Evolutionary conservation across 176 grass and related monocot genomes (phyloP).

Genomic region (Zoysia pacifica): DNA sequence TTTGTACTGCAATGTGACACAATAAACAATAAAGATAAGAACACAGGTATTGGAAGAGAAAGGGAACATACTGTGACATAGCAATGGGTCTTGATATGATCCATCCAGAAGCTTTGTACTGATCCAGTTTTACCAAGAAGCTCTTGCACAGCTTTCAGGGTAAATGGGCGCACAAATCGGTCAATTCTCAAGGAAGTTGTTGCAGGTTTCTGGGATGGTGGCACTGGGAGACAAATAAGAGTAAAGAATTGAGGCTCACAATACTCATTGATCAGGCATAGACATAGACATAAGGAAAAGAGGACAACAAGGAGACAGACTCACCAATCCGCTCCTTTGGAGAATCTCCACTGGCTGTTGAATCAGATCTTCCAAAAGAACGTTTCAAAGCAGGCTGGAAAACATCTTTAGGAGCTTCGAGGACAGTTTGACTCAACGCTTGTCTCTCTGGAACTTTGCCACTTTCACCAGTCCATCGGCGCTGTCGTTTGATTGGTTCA

Average conservation of each 20-base stretch:
- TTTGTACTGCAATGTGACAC: too few relatives aligned
- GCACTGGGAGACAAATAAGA: conserved; percentile 17
- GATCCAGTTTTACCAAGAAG: conserved; percentile 78
- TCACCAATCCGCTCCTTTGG: conserved; percentile 67
- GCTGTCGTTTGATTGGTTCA: conserved; percentile 59
- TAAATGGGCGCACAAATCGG: conserved; percentile 75
- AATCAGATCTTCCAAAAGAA: conserved; percentile 51
- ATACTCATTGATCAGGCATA: too few relatives aligned
- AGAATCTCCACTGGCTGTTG: conserved; percentile 46
- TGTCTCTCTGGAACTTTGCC: conserved; percentile 48
- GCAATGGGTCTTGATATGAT: conserved; percentile 90
- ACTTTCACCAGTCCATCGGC: conserved; percentile 42
- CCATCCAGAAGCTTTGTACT: conserved; percentile 86
- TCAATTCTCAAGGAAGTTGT: conserved; percentile 84
- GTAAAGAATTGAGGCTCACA: neutral
- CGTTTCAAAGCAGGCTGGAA: conserved; percentile 35
- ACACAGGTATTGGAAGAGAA: too few relatives aligned
- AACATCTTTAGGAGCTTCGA: conserved; percentile 47
- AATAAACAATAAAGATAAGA: too few relatives aligned
- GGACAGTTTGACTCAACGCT: conserved; percentile 34
- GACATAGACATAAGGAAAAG: too few relatives aligned
- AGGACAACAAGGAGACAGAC: neutral
- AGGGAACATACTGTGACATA: conserved; percentile 70
- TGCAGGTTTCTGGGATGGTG: conserved; percentile 58
- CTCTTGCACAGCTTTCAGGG: conserved; percentile 83